Evolutionary conservation across 768 basidiomycete genomes (phyloP).

Genomic region (Pisolithus tinctorius): DNA sequence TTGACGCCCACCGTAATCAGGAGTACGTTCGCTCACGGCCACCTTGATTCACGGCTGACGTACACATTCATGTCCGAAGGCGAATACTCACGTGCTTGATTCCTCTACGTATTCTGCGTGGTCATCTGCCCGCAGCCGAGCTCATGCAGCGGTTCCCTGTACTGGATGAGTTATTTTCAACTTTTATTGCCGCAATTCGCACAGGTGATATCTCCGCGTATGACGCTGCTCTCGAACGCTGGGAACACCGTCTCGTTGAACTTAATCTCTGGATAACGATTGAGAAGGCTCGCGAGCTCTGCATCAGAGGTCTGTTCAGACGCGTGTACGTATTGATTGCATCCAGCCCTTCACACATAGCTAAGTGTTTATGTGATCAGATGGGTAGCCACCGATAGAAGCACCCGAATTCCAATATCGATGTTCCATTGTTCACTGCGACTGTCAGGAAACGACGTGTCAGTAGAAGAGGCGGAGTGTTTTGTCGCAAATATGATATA

Average conservation of each 20-base stretch:
- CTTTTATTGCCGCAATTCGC: slow-evolving; percentile 77
- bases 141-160: slow-evolving; percentile 70
- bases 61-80: slow-evolving; percentile 32
- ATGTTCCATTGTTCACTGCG: slow-evolving; percentile 75
- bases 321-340: slow-evolving; percentile 50
- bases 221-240: slow-evolving; percentile 66
- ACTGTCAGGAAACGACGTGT: slow-evolving; percentile 63
- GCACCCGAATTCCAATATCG: slow-evolving; percentile 71
- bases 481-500: slow-evolving; percentile 93
- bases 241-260: slow-evolving; percentile 72
- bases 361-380: slow-evolving; percentile 32
- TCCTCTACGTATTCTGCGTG: slow-evolving; percentile 81
- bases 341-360: not conserved
- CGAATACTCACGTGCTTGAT: slow-evolving; percentile 89
- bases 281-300: slow-evolving; percentile 84
- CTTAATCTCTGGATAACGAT: slow-evolving; percentile 82
- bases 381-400: slow-evolving; percentile 72
- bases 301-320: slow-evolving; percentile 76
- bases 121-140: slow-evolving; percentile 71
- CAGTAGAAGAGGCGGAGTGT: slow-evolving; percentile 84
- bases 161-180: slow-evolving; percentile 64
- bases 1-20: slow-evolving; percentile 64
- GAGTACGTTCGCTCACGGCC: slow-evolving; percentile 47
- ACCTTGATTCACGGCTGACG: not conserved
- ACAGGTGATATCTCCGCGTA: slow-evolving; percentile 73